Percentiles rank a stretch among this genome's conserved stretches.
These are phyloP conservation scores for Arctostaphylos glauca DNA, from an alignment of 148 eudicot genomes.

Conservation along the genomic window DNA sequence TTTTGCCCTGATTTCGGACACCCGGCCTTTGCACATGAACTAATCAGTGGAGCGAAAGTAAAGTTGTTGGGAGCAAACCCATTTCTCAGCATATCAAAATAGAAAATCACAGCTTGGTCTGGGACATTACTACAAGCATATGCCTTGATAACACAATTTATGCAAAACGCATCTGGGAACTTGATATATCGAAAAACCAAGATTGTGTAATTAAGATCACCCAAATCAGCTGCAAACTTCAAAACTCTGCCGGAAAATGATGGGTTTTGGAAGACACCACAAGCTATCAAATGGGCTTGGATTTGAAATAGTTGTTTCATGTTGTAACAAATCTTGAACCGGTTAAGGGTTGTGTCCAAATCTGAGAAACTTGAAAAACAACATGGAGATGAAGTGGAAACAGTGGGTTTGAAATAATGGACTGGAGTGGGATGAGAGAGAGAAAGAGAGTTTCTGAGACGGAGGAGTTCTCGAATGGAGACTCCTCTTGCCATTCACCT, in stretches of 20 bases:
- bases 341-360: slow-evolving; percentile 17
- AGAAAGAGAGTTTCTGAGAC: slow-evolving; percentile 24
- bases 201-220: slow-evolving; percentile 40
- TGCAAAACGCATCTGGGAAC: slow-evolving; percentile 51
- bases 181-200: slow-evolving; percentile 40
- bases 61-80: slow-evolving; percentile 59
- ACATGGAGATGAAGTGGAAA: slow-evolving; percentile 5
- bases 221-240: slow-evolving; percentile 40
- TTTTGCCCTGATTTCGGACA: slow-evolving; percentile 30
- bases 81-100: slow-evolving; percentile 47
- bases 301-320: slow-evolving; percentile 46
- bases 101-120: slow-evolving; percentile 42
- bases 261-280: slow-evolving; percentile 51
- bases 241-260: slow-evolving; percentile 53
- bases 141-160: slow-evolving; percentile 61
- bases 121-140: slow-evolving; percentile 44
- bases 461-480: slow-evolving; percentile 28
- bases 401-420: slow-evolving; percentile 12
- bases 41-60: slow-evolving; percentile 60
- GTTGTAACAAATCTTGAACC: slow-evolving; percentile 30
- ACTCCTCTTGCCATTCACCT: slow-evolving; percentile 56
- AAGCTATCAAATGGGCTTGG: slow-evolving; percentile 52
- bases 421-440: slow-evolving; percentile 20
- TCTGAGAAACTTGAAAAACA: not conserved
- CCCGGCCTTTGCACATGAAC: slow-evolving; percentile 57